Evolutionary conservation across 345 rosid species (phyloP), one percentile per base, ranked within the genome.

Genomic region (Clarkia xantiana): DNA sequence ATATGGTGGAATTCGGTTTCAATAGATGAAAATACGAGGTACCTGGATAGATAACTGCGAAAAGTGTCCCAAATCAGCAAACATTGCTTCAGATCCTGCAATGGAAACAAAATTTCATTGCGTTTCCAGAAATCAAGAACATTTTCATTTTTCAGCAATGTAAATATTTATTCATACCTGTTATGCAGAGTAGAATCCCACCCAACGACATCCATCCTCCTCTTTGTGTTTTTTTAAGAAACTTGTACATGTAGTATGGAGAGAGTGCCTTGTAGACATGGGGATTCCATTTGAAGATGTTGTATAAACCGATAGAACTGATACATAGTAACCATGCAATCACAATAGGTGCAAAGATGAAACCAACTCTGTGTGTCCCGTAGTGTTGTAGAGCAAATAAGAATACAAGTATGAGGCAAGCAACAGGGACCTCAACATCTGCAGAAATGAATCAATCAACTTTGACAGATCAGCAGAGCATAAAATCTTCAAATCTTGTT

Each of bases 171-270:
- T 23, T 39, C 25, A 38, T 65, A 84, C 98, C 98, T 18, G 98
- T 91, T 67, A 91, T 86, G 54, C 96, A 91, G 58, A 91, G 47
- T 52, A 91, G 74, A 65, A 86, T 91, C 62, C 98, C 98, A 18
- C 96, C 98, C 54, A 91, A 71, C 61, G 98, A 91, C 96, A 84
- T 86, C 96, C 96, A 91, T n/a, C 98, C 98, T n/a, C 84, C 73
- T 67, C 64, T 75, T 54, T 64, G 82, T 46, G 98, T 91, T 64
- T 91, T 86, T 70, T 69, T 86, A 51, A 91, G 63, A 67, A 91
- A 91, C 62, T 78, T 86, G 61, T 76, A 78, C 78, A 91, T 91
- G 68, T 91, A 86, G 55, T 78, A 78, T 3, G 98, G 98, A 43
- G 94, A 86, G 43, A 91, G 79, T n/a, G 98, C 98, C 77, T 73